Conservation (phyloP, 139 green algal species). For the Volvox reticuliferus region DNA sequence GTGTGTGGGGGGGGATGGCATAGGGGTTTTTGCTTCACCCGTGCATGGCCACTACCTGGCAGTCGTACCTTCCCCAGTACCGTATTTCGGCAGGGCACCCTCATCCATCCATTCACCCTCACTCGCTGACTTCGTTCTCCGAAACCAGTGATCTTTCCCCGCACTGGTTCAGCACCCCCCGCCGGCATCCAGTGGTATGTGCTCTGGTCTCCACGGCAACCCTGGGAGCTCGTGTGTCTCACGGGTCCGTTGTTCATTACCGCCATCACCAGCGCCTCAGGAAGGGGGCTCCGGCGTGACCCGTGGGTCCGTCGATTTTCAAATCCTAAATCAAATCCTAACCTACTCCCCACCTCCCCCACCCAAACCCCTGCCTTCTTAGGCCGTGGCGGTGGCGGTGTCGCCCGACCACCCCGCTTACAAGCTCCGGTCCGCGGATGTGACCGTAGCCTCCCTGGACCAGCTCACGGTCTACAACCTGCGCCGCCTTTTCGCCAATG, state of each 20-base stretch:
- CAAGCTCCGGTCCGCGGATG: slow-evolving; percentile 82
- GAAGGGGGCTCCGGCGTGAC: background rate
- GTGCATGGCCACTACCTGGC: too few relatives aligned
- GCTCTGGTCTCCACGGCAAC: too few relatives aligned
- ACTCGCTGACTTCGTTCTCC: too few relatives aligned
- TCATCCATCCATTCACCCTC: too few relatives aligned
- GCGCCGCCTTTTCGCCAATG: slow-evolving; percentile 75
- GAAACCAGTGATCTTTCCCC: too few relatives aligned
- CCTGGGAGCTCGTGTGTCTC: too few relatives aligned
- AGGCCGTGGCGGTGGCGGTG: slow-evolving; percentile 39
- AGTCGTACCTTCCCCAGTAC: background rate
- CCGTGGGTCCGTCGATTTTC: too few relatives aligned
- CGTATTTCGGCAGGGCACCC: too few relatives aligned
- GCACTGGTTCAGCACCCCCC: too few relatives aligned
- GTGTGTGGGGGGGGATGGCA: background rate
- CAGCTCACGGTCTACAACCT: slow-evolving; percentile 93
- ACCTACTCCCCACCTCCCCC: background rate
- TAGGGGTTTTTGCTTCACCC: background rate
- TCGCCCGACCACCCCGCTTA: slow-evolving; percentile 46
- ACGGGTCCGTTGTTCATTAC: too few relatives aligned
- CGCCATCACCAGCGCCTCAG: too few relatives aligned
- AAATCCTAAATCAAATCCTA: background rate
- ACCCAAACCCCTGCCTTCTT: background rate
- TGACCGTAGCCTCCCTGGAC: slow-evolving; percentile 78
- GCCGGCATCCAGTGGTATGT: too few relatives aligned